Base-by-base conservation (phyloP, 352 stramenopile genomes). In the Sclerospora graminicola region DNA sequence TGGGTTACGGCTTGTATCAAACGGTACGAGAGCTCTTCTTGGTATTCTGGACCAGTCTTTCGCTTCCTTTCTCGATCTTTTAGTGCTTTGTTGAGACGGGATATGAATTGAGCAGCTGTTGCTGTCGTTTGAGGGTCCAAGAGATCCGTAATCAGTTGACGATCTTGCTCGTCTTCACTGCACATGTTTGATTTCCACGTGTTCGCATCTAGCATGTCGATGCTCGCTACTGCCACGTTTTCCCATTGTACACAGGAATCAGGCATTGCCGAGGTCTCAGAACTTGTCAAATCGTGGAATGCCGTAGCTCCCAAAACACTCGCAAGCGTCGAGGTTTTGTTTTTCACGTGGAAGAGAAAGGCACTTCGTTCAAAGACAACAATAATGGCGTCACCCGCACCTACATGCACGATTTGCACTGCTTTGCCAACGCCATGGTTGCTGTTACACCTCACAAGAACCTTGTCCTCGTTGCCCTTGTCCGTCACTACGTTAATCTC, bases 241-340 rank as follows among this genome's bases (percentile, higher is more conserved):
- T 39, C 35, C 71, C 75, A 84, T 46, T 69, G 61, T 16, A 78
- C 62, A 8, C 41, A 35, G 20, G 35, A 63, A 44, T 83, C 66
- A 6, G 71, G 71, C 31, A 79, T 51, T 10, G 59, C 54, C 20
- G 37, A 33, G 5, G 18, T 31, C 13, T 49, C 39, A 5, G 15
- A 34, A 13, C 34, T 11, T 18, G 43, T 20, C 8, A 43, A 19
- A 5, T 26, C 8, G 2, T 11, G 27, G 1, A 20, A 24, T 16
- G 49, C 47, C 4, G 62, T 68, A 3, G 68, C 67, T 37, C 77
- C 77, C 0, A 89, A 40, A 18, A 89, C 77, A 45, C 71, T 86
- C 0, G 74, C 69, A 4, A 89, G 57, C 5, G 77, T 83, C 28
- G 77, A 84, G 50, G 72, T 62, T 52, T 77, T 86, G 58, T 82